Conservation (phyloP, 495 filamentous ascomycete species). For the Monascus purpureus region DNA sequence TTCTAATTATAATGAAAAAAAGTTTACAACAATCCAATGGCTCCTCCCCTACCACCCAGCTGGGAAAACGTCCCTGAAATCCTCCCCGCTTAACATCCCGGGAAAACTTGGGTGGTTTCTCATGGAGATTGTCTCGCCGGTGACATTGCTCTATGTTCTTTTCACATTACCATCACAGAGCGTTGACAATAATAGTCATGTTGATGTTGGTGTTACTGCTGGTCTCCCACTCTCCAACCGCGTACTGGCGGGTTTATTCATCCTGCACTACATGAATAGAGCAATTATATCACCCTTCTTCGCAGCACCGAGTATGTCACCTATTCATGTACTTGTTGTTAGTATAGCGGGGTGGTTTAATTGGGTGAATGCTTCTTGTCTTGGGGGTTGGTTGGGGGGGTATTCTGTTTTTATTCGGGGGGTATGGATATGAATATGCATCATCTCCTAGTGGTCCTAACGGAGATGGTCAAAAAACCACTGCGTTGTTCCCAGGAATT, state of each 20-base stretch:
- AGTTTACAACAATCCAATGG: conserved; percentile 53
- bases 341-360: conserved; percentile 54
- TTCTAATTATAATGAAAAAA: too few species aligned
- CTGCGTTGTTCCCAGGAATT: too few species aligned
- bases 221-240: conserved; percentile 17
- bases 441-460: too few species aligned
- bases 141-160: conserved; percentile 67
- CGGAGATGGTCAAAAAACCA: too few species aligned
- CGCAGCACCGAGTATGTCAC: conserved; percentile 81
- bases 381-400: conserved; percentile 65
- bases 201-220: not conserved
- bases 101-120: conserved; percentile 72
- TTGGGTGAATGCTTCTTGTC: conserved; percentile 55
- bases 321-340: conserved; percentile 57
- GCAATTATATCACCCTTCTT: conserved; percentile 65
- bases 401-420: conserved; percentile 17
- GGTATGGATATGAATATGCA: too few species aligned
- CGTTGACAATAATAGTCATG: not conserved
- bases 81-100: conserved; percentile 67
- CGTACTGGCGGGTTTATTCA: conserved; percentile 19
- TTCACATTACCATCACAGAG: conserved; percentile 38
- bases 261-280: conserved; percentile 80
- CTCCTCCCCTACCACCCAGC: conserved; percentile 47
- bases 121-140: conserved; percentile 72
- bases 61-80: conserved; percentile 69